Evolutionary conservation across 139 green algal species (phyloP).

Genomic region (Micractinium sp.): DNA sequence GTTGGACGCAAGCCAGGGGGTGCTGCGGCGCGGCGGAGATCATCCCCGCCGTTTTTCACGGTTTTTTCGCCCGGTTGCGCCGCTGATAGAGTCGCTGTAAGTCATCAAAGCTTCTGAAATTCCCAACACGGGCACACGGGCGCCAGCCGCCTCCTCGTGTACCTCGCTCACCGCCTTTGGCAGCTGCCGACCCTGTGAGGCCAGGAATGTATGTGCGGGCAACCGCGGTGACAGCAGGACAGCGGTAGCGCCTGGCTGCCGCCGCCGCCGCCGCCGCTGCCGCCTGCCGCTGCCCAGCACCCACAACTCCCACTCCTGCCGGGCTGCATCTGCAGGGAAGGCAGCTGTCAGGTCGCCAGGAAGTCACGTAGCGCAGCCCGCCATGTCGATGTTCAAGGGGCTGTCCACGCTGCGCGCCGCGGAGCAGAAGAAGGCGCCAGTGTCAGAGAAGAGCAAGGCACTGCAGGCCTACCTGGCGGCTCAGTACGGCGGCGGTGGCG

Average conservation of each 20-base stretch:
- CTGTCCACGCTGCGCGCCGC: constrained; percentile 34
- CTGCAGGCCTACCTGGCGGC: constrained; percentile 39
- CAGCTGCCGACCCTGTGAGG: neutral
- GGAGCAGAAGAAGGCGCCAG: constrained; percentile 20
- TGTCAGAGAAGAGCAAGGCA: constrained; percentile 31
- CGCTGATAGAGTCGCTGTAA: too few species aligned
- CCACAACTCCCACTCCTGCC: too few species aligned
- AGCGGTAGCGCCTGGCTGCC: neutral
- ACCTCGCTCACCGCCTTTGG: neutral
- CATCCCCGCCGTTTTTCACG: too few species aligned
- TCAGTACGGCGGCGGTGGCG: constrained; percentile 32
- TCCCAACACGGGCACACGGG: neutral
- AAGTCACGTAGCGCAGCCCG: too few species aligned
- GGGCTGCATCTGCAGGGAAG: neutral
- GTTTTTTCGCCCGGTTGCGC: neutral
- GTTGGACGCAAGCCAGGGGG: too few species aligned
- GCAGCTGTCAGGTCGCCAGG: neutral
- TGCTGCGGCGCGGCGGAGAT: too few species aligned
- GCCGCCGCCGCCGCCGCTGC: neutral
- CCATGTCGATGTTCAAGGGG: constrained; percentile 22
- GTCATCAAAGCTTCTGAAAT: neutral
- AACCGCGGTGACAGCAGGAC: neutral
- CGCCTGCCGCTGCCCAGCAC: neutral
- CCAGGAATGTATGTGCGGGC: too few species aligned
- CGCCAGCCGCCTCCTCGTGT: neutral